A percentile compares a stretch with the other conserved stretches of the same genome.
These are phyloP conservation scores for Nevesoporus exiguus DNA, from an alignment of 768 basidiomycete genomes.

Conservation along the genomic window DNA sequence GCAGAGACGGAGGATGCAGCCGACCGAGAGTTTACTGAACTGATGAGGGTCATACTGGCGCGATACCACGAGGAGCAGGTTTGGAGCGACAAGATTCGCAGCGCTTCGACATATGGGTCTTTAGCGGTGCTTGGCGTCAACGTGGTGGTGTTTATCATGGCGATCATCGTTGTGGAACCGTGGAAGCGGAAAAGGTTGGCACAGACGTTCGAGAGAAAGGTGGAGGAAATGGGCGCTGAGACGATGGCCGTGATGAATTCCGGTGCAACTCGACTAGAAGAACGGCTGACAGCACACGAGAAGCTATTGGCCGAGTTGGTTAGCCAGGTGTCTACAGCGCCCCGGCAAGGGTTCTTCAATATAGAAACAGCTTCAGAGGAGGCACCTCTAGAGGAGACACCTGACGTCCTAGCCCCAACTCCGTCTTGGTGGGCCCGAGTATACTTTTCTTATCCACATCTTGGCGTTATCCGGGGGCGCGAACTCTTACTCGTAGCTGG, in stretches of 20 bases:
- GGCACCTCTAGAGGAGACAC: neutral
- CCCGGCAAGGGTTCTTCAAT: slow-evolving; percentile 8
- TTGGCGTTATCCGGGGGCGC: slow-evolving; percentile 10
- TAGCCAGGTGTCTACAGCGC: slow-evolving; percentile 12
- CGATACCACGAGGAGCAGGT: slow-evolving; percentile 98
- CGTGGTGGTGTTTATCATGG: slow-evolving; percentile 83
- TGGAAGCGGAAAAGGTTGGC: slow-evolving; percentile 90
- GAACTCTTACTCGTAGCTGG: slow-evolving; percentile 30
- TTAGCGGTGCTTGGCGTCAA: slow-evolving; percentile 85
- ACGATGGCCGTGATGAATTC: slow-evolving; percentile 43
- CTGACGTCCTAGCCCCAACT: neutral
- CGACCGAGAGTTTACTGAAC: slow-evolving; percentile 81
- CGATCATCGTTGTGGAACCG: slow-evolving; percentile 90
- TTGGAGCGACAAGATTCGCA: slow-evolving; percentile 98
- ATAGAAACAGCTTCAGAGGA: slow-evolving; percentile 5
- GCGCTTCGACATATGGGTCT: slow-evolving; percentile 90
- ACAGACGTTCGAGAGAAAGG: slow-evolving; percentile 84
- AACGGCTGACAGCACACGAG: slow-evolving; percentile 49
- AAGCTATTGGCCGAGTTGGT: slow-evolving; percentile 30
- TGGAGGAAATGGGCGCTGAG: slow-evolving; percentile 50
- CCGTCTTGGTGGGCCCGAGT: slow-evolving; percentile 10
- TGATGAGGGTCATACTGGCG: slow-evolving; percentile 85
- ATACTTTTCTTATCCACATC: slow-evolving; percentile 9
- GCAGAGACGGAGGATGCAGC: slow-evolving; percentile 72
- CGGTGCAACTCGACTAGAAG: slow-evolving; percentile 46